Evolutionary conservation across 208 protist species (phyloP).

Genomic region (Wallacemonas sp.): DNA sequence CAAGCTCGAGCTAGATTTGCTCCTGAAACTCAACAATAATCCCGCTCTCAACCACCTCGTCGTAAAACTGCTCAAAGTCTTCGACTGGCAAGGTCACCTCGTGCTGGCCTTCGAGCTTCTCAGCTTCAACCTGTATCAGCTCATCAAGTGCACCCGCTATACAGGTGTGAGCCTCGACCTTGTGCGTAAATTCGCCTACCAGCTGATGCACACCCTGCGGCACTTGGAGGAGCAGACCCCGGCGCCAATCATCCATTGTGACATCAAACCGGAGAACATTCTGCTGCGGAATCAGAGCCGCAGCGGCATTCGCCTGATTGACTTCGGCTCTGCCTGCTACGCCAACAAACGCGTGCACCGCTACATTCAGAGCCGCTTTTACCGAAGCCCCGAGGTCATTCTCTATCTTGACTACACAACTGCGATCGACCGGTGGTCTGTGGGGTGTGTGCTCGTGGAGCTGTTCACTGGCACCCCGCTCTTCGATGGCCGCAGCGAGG

Average conservation of each 20-base stretch:
- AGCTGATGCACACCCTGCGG: slow-evolving; percentile 89
- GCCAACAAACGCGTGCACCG: slow-evolving; percentile 92
- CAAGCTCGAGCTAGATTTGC: slow-evolving; percentile 83
- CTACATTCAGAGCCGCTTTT: slow-evolving; percentile 98
- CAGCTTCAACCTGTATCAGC: slow-evolving; percentile 96
- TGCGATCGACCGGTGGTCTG: slow-evolving; percentile 98
- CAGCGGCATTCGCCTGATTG: slow-evolving; percentile 95
- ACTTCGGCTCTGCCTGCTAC: slow-evolving; percentile 98
- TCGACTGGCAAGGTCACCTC: slow-evolving; percentile 94
- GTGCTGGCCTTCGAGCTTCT: slow-evolving; percentile 98
- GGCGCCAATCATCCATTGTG: slow-evolving; percentile 96
- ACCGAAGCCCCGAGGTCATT: slow-evolving; percentile 98
- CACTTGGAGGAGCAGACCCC: slow-evolving; percentile 88
- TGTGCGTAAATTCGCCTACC: slow-evolving; percentile 94
- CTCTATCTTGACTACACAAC: slow-evolving; percentile 93
- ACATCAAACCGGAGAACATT: slow-evolving; percentile 98
- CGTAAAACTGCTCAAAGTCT: slow-evolving; percentile 84
- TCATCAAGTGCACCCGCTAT: slow-evolving; percentile 92
- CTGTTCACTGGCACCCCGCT: slow-evolving; percentile 96
- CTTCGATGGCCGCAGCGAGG: slow-evolving; percentile 95
- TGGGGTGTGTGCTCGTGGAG: slow-evolving; percentile 99
- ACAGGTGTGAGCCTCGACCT: slow-evolving; percentile 84
- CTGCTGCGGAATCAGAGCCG: slow-evolving; percentile 86
- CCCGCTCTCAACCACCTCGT: slow-evolving; percentile 70
- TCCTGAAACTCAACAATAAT: slow-evolving; percentile 73